Base-by-base conservation (phyloP, 345 rosid genomes). In the Nephelium lappaceum region DNA sequence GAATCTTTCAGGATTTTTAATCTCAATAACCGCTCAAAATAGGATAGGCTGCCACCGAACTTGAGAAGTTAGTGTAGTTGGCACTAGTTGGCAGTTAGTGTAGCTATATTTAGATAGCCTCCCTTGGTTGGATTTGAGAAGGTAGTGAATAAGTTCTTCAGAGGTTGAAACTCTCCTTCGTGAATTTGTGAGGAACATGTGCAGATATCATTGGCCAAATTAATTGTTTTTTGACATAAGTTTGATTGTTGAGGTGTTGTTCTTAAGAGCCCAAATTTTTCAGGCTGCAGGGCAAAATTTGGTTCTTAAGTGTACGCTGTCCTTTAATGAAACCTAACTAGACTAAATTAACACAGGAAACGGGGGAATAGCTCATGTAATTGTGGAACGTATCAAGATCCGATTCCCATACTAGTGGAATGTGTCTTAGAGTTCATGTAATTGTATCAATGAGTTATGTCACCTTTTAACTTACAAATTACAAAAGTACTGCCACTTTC, bases 271-370 rank as follows among this genome's bases (percentile, higher is more conserved):
- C n/a, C n/a, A n/a, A n/a, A n/a, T n/a, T n/a, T n/a, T n/a, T n/a
- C n/a, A n/a, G n/a, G n/a, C n/a, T n/a, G n/a, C n/a, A n/a, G n/a
- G n/a, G n/a, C n/a, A n/a, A n/a, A n/a, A n/a, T n/a, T n/a, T n/a
- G n/a, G n/a, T n/a, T n/a, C n/a, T n/a, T n/a, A n/a, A n/a, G n/a
- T 79, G 25, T 55, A 65, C 55, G 21, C 65, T n/a, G 11, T 77
- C 77, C 24, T 76, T 43, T 15, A 18, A 38, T 73, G 42, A 75
- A 75, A 66, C n/a, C 27, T 25, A 57, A 72, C 45, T 36, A 14
- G 64, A 55, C 47, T 45, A 15, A 27, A 69, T 43, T 81, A 38
- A 67, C 53, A 41, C 38, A 70, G 68, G 55, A 74, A 43, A 38
- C 42, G 18, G 58, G 62, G 55, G 74, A 21, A 25, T 42, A 39